Evolutionary conservation across 371 early-diverging fungal genomes (phyloP).

Genomic region (Antonospora locustae): DNA sequence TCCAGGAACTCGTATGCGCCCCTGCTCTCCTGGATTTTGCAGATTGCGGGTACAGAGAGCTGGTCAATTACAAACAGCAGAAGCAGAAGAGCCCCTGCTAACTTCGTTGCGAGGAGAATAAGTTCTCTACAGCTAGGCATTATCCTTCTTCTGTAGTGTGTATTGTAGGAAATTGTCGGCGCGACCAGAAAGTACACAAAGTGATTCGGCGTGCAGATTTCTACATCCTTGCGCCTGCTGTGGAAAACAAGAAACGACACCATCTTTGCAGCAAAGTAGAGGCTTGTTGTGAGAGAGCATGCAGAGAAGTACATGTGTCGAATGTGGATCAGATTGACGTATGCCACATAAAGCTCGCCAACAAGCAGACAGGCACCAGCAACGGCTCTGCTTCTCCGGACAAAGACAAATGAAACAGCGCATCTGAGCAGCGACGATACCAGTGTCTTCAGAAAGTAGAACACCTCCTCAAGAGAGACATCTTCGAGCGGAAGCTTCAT

Average conservation of each 20-base stretch:
- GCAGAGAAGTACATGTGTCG: slow-evolving; percentile 17
- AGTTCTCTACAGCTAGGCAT: slow-evolving; percentile 11
- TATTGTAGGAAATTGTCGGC: slow-evolving; percentile 35
- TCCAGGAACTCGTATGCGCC: slow-evolving; percentile 4
- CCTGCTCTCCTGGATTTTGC: slow-evolving; percentile 5
- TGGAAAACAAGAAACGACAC: slow-evolving; percentile 16
- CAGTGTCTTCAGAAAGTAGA: not conserved
- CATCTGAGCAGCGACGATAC: not conserved
- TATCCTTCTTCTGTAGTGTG: not conserved
- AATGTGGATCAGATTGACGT: slow-evolving; percentile 9
- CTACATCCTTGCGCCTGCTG: not conserved
- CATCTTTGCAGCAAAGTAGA: slow-evolving; percentile 11
- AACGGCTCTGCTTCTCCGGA: not conserved
- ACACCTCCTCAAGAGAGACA: slow-evolving; percentile 2
- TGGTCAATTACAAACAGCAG: slow-evolving; percentile 45
- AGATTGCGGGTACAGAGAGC: slow-evolving; percentile 40
- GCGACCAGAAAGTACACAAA: slow-evolving; percentile 32
- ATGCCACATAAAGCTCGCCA: slow-evolving; percentile 1
- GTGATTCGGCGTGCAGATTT: slow-evolving; percentile 4
- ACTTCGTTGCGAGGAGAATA: not conserved
- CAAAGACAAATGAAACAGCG: slow-evolving; percentile 14
- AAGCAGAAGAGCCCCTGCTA: slow-evolving; percentile 15
- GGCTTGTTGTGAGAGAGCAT: slow-evolving; percentile 12
- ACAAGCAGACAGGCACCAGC: not conserved
- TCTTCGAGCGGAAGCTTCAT: slow-evolving; percentile 19